Conservation (phyloP, 345 rosid species). For the Excoecaria agallocha region DNA sequence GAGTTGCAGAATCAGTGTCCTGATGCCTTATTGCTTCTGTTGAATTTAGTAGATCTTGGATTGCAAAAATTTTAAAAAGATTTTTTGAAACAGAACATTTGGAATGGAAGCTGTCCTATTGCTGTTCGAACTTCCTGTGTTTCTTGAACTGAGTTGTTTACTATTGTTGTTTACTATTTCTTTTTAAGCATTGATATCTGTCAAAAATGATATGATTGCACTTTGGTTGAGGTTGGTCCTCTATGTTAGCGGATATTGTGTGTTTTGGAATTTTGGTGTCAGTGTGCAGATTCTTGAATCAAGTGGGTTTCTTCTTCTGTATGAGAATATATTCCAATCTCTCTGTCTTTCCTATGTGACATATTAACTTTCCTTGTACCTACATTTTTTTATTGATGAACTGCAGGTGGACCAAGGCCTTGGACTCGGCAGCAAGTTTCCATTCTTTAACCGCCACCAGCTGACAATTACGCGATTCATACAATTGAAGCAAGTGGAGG, state of each 20-base stretch:
- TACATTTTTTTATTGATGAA: constrained; percentile 17
- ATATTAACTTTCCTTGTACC: constrained; percentile 9
- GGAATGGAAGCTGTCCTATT: neutral
- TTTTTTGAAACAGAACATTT: neutral
- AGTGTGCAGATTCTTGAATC: neutral
- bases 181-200: neutral
- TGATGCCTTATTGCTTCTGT: neutral
- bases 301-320: neutral
- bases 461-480: constrained; percentile 77
- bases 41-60: neutral
- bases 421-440: constrained; percentile 91
- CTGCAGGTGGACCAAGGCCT: constrained; percentile 96
- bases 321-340: constrained; percentile 1
- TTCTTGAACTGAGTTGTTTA: no score
- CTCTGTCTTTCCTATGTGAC: neutral
- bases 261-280: neutral
- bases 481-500: constrained; percentile 81
- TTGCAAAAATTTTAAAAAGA: neutral
- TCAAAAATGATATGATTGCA: neutral
- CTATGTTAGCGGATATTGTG: neutral
- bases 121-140: no score
- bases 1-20: neutral
- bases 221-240: neutral
- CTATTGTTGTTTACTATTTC: neutral
- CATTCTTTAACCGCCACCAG: constrained; percentile 96